A percentile compares a stretch with the other conserved stretches of the same genome.
Conservation (phyloP, 768 basidiomycete genomes). For the Mycena venus region DNA sequence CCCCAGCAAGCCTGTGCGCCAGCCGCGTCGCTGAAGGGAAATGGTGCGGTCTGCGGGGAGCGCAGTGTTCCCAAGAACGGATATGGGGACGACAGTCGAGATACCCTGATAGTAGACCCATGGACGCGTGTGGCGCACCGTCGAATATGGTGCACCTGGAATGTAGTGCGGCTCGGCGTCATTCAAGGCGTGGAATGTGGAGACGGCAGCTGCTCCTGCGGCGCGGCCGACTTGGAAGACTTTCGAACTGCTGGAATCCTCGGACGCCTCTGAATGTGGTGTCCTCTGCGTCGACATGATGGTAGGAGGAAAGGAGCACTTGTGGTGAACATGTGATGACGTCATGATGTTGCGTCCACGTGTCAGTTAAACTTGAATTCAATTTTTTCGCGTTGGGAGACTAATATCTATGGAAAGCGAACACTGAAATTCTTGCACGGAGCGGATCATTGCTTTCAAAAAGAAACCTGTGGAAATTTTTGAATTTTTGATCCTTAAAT, state of each 20-base stretch:
- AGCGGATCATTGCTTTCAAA: too few species aligned
- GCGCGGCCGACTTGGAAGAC: background rate
- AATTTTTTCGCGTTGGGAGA: too few species aligned
- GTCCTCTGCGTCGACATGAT: slow-evolving; percentile 19
- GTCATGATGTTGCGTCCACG: background rate
- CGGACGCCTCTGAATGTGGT: slow-evolving; percentile 28
- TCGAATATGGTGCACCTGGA: slow-evolving; percentile 58
- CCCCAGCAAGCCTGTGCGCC: slow-evolving; percentile 14
- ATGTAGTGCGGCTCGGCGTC: slow-evolving; percentile 56
- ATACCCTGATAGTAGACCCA: slow-evolving; percentile 52
- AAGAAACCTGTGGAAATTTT: too few species aligned
- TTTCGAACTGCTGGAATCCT: background rate
- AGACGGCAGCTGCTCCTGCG: slow-evolving; percentile 48
- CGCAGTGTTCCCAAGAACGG: slow-evolving; percentile 18
- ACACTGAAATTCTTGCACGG: too few species aligned
- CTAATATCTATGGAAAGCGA: too few species aligned
- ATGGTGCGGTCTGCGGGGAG: slow-evolving; percentile 36
- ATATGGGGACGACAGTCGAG: slow-evolving; percentile 55
- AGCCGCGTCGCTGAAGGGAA: slow-evolving; percentile 53
- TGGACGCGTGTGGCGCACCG: slow-evolving; percentile 59
- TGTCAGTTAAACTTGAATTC: too few species aligned
- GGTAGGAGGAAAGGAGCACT: background rate
- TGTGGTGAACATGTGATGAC: background rate
- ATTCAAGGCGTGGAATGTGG: slow-evolving; percentile 55
- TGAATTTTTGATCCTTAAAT: too few species aligned